Conservation (phyloP, 768 basidiomycete genomes). For the Floccularia luteovirens region DNA sequence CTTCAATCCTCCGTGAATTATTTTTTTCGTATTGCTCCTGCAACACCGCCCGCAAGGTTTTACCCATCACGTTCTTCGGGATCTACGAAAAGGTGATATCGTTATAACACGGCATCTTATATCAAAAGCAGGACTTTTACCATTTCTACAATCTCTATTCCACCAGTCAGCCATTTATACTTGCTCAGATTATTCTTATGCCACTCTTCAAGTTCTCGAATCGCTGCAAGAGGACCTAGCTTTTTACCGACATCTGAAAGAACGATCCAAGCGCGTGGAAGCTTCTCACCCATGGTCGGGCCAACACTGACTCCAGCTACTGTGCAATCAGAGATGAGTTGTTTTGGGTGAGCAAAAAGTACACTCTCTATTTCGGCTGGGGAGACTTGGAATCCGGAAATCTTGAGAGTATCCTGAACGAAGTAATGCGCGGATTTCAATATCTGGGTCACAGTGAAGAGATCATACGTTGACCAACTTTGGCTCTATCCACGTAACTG, state of each 20-base stretch:
- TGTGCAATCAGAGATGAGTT: not conserved
- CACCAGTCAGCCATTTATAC: conserved; percentile 65
- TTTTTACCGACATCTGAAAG: conserved; percentile 40
- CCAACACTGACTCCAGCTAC: not conserved
- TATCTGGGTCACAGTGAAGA: no score
- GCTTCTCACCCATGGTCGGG: conserved; percentile 28
- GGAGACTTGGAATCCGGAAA: conserved; percentile 64
- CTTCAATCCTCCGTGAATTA: no score
- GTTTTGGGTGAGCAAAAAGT: conserved; percentile 20
- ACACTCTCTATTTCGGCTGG: conserved; percentile 60
- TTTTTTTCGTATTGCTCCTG: conserved; percentile 46
- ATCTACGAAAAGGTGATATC: conserved; percentile 36
- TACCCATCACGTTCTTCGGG: conserved; percentile 58
- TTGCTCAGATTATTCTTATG: conserved; percentile 44
- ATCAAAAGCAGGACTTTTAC: conserved; percentile 11
- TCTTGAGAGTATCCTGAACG: conserved; percentile 56
- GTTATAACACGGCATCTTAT: not conserved
- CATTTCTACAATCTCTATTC: not conserved
- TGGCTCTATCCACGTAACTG: not conserved
- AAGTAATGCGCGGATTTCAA: no score
- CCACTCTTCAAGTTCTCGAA: conserved; percentile 43
- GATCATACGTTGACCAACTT: no score
- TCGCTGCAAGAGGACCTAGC: conserved; percentile 25
- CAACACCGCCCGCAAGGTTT: conserved; percentile 46
- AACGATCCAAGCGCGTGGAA: conserved; percentile 65